A percentile compares a stretch with the other conserved stretches of the same genome.
phyloP scores from a whole-genome alignment of 352 stramenopile genomes.

The Thalassiosira allenii region DNA sequence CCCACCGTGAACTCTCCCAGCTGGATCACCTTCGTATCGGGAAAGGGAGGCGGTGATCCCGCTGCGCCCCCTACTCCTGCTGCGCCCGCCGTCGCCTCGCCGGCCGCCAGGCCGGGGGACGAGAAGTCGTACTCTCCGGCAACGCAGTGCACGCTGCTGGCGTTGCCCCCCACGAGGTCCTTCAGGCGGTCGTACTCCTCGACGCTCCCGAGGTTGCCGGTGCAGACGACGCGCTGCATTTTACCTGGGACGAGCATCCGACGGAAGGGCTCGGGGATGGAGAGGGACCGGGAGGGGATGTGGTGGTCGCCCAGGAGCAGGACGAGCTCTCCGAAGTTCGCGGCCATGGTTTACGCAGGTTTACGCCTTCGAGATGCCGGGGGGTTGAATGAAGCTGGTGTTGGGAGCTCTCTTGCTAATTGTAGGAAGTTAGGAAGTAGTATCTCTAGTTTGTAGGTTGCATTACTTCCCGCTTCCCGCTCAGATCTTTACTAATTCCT shows the following conservation, averaged over 20 bases:
- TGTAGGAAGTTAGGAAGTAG: no score
- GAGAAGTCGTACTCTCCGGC: conserved; percentile 94
- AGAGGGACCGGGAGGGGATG: conserved; percentile 92
- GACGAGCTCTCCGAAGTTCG: conserved; percentile 93
- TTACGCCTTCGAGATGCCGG: no score
- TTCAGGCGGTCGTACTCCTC: conserved; percentile 96
- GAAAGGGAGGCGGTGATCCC: conserved; percentile 91
- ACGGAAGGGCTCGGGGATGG: conserved; percentile 96
- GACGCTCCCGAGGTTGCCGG: conserved; percentile 91
- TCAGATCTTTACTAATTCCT: no score
- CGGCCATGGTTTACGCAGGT: no score
- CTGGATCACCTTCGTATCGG: conserved; percentile 94
- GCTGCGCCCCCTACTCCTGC: no score
- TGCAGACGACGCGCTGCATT: conserved; percentile 98
- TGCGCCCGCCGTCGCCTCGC: no score
- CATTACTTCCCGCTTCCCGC: no score
- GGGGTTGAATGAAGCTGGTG: no score
- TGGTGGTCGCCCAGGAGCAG: conserved; percentile 97
- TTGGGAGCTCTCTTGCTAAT: no score
- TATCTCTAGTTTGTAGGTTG: no score
- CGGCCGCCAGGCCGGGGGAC: neutral
- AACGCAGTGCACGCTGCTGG: conserved; percentile 96
- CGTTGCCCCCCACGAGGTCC: conserved; percentile 82
- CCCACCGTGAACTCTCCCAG: conserved; percentile 97
- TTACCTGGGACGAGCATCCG: conserved; percentile 95